Base-by-base conservation (phyloP, 75 land plant species). In the Selaginella tamariscina region DNA sequence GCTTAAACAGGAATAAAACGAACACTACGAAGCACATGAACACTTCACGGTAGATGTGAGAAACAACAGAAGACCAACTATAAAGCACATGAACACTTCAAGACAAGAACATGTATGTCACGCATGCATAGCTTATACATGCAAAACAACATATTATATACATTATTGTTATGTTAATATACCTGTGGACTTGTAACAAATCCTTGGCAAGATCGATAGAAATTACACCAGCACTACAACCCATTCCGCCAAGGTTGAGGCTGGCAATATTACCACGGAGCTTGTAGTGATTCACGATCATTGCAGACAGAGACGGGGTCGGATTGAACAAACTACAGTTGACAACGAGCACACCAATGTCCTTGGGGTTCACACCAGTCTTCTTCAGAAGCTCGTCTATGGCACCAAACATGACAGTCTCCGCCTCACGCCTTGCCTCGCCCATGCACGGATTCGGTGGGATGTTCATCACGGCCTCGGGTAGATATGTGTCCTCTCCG, bases 221-320 rank as follows among this genome's bases (percentile, higher is more conserved):
- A 24, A 83, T 79, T 5, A 81, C 32, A 15, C 88, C 88, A 0
- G 88, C 88, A 20, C 77, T 68, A 54, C 85, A 86, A 0, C 85
- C 88, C 88, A 86, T 86, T 32, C 88, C 88, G 1, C 86, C 85
- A 0, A 83, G 81, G 49, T 83, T 86, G 73, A 74, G 76, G 78
- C 81, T 83, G 27, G 59, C 33, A 11, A 83, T 72, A 31, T 78
- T 74, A 8, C 67, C 72, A 27, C 81, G 27, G 65, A 86, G 65
- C 66, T 83, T 83, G 73, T 78, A 86, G 68, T 81, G 88, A 74
- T 86, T 86, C 1, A 86, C 70, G 13, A 86, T 55, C 86, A 86
- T 86, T 1, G 83, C 79, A 0, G 88, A 78, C 0, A 83, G 79
- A 0, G 88, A 86, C 2, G 88, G 88, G 0, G 86, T 83, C 0